Evolutionary conservation across 495 filamentous ascomycete genomes (phyloP).

Genomic region (Aspergillus sparsus): DNA sequence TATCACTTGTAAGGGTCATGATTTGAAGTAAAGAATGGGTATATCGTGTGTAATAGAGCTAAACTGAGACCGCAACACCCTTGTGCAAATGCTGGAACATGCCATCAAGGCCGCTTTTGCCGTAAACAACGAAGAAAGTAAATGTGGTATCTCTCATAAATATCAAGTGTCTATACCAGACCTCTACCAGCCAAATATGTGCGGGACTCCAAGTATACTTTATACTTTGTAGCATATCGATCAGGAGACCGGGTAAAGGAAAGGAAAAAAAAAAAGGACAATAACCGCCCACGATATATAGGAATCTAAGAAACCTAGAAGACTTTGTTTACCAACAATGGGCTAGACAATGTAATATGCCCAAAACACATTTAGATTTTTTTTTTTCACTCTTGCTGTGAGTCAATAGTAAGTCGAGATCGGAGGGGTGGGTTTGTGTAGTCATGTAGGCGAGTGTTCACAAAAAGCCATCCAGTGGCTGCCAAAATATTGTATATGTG

Average conservation of each 20-base stretch:
- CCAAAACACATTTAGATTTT: background rate
- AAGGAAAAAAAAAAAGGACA: background rate
- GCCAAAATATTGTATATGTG: background rate
- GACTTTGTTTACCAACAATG: background rate
- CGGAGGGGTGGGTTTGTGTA: background rate
- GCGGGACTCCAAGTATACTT: slow-evolving; percentile 12
- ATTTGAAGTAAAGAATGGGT: slow-evolving; percentile 8
- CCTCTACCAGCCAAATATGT: slow-evolving; percentile 12
- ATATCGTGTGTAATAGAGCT: slow-evolving; percentile 11
- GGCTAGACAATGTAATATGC: background rate
- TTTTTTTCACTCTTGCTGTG: no score
- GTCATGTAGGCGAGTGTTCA: background rate
- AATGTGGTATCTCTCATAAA: slow-evolving; percentile 26
- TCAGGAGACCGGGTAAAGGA: no score
- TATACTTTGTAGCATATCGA: slow-evolving; percentile 5
- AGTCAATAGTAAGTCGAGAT: no score
- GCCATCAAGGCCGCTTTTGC: slow-evolving; percentile 3
- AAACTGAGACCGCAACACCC: slow-evolving; percentile 8
- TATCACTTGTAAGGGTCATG: background rate
- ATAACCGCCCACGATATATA: slow-evolving; percentile 10
- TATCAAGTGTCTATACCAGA: slow-evolving; percentile 22
- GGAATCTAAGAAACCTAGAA: background rate
- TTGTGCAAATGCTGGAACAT: slow-evolving; percentile 16
- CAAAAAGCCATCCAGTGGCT: slow-evolving; percentile 2
- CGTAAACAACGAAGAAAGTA: slow-evolving; percentile 9